These are phyloP conservation scores for Leccinellum luteum DNA, from an alignment of 768 basidiomycete species.

Conservation along the genomic window DNA sequence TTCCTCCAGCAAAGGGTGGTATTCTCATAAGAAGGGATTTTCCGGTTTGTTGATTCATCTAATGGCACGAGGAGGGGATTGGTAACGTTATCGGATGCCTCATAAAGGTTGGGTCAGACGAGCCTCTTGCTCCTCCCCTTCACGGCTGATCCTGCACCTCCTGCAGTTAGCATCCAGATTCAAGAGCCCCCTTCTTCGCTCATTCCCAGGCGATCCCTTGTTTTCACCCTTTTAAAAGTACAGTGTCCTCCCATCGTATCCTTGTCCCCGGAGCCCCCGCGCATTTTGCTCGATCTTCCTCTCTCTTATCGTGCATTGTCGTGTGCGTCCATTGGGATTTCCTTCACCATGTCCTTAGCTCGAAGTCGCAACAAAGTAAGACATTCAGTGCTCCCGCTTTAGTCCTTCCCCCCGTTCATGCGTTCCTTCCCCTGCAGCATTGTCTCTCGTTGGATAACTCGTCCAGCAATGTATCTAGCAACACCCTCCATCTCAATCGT, in stretches of 20 bases:
- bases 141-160: constrained; percentile 10
- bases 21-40: constrained; percentile 23
- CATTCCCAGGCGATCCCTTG: background rate
- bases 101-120: constrained; percentile 22
- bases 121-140: constrained; percentile 4
- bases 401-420: background rate
- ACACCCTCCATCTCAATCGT: constrained; percentile 27
- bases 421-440: constrained; percentile 10
- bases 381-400: background rate
- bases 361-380: constrained; percentile 25
- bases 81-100: constrained; percentile 11
- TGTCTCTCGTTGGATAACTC: constrained; percentile 25
- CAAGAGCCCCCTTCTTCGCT: background rate
- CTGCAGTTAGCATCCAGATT: constrained; percentile 1
- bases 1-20: background rate
- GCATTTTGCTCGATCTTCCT: background rate
- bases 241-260: background rate
- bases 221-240: background rate
- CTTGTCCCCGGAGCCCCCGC: background rate
- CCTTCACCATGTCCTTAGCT: constrained; percentile 13
- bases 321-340: background rate
- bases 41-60: constrained; percentile 27
- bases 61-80: constrained; percentile 19
- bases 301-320: background rate
- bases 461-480: constrained; percentile 7